Evolutionary conservation across 768 basidiomycete species (phyloP), one percentile per base, ranked within the genome.

Genomic region (Clathrus columnatus): DNA sequence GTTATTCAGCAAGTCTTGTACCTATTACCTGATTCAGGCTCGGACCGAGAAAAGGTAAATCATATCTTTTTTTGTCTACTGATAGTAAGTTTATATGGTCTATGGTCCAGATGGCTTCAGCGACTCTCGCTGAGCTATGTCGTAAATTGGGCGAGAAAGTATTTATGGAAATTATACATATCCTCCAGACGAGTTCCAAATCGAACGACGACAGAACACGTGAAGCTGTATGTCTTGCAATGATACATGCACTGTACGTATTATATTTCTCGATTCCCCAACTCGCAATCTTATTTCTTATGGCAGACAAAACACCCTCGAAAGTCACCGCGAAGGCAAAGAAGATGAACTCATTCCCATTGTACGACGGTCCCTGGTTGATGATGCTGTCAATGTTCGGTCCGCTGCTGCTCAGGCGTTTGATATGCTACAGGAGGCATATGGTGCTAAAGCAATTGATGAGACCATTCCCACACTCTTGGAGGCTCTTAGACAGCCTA

Each of bases 111-210:
- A 95, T 87, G 21, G 91, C 91, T n/a, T 79, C 81, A 16, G 80
- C 91, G 36, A 96, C 93, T 1, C 80, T 89, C 6, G 79, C 81
- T 10, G 95, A 99, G 66, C 69, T 97, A 0, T 96, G 91, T 67
- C 85, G 88, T 67, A 98, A 97, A 69, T 94, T 94, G 62, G 95
- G 96, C 16, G 96, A 98, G 68, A 83, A 85, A 55, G 83, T 95
- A 56, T 64, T 98, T 32, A 83, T 79, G 20, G 93, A 93, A 60
- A 84, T 95, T 50, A 76, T 98, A 60, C 74, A 81, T 2, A 85
- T 91, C 51, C 70, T 99, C 57, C 87, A 85, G 52, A 61, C 66
- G 29, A 72, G 72, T 44, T 70, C 75, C 18, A 80, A 82, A 44
- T 79, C 84, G 2, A 69, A 69, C 5, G 83, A 89, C 62, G 61